Evolutionary conservation across 257 asterid genomes (phyloP), one percentile per base, ranked within the genome.

Genomic region (Capsicum pubescens): DNA sequence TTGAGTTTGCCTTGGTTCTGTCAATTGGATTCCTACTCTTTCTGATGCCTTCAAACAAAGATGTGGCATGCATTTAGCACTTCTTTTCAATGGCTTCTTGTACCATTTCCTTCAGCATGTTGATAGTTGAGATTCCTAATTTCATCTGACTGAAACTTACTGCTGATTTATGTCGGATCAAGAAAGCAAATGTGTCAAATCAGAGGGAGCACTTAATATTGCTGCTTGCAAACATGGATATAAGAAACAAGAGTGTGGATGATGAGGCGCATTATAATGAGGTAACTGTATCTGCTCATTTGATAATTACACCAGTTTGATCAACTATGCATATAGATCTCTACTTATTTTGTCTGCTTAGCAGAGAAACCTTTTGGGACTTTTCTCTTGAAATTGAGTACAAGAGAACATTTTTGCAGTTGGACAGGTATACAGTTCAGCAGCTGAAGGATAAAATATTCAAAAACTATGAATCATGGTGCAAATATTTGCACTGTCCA

Each of bases 121-220:
- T 76, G 81, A 52, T 52, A 52, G 63, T 52, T 57, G 79, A 84
- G 80, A 78, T 80, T 56, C 81, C 85, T 85, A 70, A 83, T 13
- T 52, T 77, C 68, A 64, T 83, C 88, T 88, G 86, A 87, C 82
- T 64, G 70, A 68, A 71, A 71, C 86, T 56, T 63, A 82, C 86
- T 56, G 86, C 84, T 86, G 16, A 60, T 58, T 46, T 87, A 71
- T 86, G 86, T 87, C 85, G 87, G 82, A 72, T 93, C 88, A 88
- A 97, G 99, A 95, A 95, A 93, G 98, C 97, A 88, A 97, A 97
- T 87, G 98, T 93, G 69, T 98, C 98, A 36, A 97, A 97, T 90
- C 99, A 97, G 89, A 90, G 99, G 84, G 99, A 97, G 85, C 99
- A 97, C 93, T 89, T 97, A 91, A 93, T 97, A 82, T 88, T 97